These are phyloP conservation scores for Colletotrichum euphorbiae DNA, from an alignment of 2,329 filamentous ascomycete genomes.

Conservation along the genomic window DNA sequence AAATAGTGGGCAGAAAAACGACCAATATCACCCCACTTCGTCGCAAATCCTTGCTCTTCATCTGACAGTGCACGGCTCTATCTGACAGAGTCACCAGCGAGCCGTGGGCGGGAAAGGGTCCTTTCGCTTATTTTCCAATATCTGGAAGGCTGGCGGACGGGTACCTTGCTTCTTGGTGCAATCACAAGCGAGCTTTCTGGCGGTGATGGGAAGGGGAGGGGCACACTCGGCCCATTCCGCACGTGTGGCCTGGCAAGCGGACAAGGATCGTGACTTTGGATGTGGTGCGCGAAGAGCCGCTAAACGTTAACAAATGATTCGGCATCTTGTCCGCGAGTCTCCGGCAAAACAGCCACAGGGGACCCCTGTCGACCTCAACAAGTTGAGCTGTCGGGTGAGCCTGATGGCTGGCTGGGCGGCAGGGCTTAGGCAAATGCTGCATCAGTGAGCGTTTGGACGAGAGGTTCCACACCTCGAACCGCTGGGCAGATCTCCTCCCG, in stretches of 20 bases:
- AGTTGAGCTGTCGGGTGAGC: constrained; percentile 27
- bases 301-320: constrained; percentile 17
- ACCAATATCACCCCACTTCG: constrained; percentile 4
- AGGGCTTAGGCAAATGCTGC: not conserved
- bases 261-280: constrained; percentile 16
- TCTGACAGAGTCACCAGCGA: constrained; percentile 2
- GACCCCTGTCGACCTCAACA: constrained; percentile 8
- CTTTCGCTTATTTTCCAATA: constrained; percentile 1
- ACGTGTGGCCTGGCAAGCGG: constrained; percentile 17
- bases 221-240: constrained; percentile 26
- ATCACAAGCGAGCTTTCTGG: not conserved
- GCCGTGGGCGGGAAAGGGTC: not conserved
- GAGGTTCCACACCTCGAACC: constrained; percentile 15
- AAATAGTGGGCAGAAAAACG: constrained; percentile 18
- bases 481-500: constrained; percentile 13
- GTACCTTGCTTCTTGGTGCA: constrained; percentile 5
- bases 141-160: not conserved
- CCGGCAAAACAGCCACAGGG: not conserved
- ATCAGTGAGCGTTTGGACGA: not conserved
- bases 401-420: constrained; percentile 7
- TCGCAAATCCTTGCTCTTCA: not conserved
- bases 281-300: constrained; percentile 2
- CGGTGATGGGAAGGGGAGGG: constrained; percentile 4
- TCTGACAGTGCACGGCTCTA: not conserved
- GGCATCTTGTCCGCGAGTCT: constrained; percentile 10